These are phyloP conservation scores for Zanthoxylum bungeanum DNA, from an alignment of 345 rosid species.

Conservation along the genomic window DNA sequence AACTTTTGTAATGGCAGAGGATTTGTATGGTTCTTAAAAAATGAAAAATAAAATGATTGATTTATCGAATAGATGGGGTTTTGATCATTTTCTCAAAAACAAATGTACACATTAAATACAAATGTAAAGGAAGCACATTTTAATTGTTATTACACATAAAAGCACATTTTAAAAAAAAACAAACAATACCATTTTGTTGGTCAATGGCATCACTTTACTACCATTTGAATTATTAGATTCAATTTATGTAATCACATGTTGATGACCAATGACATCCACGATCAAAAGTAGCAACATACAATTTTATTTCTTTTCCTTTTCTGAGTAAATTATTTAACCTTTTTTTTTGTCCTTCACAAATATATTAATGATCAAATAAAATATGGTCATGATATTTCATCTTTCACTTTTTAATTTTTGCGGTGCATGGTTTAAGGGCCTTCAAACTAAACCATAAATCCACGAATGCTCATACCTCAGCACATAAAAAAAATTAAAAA, in stretches of 20 bases:
- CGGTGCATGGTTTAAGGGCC: neutral
- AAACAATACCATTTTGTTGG: neutral
- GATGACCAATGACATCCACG: conserved; percentile 6
- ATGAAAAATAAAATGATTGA: too few species aligned
- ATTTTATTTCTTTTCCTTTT: neutral
- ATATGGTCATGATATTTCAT: neutral
- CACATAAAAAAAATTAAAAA: too few species aligned
- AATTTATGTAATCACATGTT: neutral
- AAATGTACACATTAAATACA: neutral
- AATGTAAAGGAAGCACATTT: neutral
- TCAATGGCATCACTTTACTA: neutral
- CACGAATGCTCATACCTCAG: conserved; percentile 1
- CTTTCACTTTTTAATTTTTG: neutral
- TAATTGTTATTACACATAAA: neutral
- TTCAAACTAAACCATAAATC: neutral
- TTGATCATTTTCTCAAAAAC: too few species aligned
- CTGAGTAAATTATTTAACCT: neutral
- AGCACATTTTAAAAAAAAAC: neutral
- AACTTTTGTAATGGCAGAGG: too few species aligned
- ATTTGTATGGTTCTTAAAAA: too few species aligned
- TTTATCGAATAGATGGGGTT: too few species aligned
- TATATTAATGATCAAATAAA: neutral
- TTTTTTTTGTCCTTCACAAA: conserved; percentile 1
- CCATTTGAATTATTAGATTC: neutral
- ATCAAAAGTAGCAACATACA: neutral